Percentiles rank a stretch among this genome's conserved stretches.
Conservation (phyloP, 129 eudicot genomes). For the Logfia minima region DNA sequence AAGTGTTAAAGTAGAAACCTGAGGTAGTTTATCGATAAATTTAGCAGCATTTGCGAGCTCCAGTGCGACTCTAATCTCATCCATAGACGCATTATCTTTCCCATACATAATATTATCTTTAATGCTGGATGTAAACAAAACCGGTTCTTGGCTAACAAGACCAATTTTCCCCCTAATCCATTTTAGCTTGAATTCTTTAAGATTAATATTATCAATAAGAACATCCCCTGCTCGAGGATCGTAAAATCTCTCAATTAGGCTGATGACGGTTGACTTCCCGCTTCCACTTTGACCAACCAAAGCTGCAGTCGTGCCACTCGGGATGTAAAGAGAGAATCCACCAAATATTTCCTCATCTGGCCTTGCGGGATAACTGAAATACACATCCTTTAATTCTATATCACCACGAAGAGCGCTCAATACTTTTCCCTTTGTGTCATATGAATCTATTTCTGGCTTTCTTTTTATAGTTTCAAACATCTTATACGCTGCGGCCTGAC, state of each 20-base stretch:
- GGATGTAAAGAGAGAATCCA: conserved; percentile 50
- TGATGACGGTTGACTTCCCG: conserved; percentile 80
- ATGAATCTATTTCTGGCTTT: conserved; percentile 56
- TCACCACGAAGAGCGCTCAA: conserved; percentile 53
- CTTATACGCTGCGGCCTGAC: conserved; percentile 73
- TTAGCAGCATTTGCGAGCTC: conserved; percentile 63
- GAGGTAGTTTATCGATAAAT: conserved; percentile 66
- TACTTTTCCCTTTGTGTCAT: conserved; percentile 41
- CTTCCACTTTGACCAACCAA: conserved; percentile 92
- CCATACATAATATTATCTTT: conserved; percentile 78
- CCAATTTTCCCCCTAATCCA: conserved; percentile 79
- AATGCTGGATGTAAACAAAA: conserved; percentile 65
- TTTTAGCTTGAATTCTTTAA: conserved; percentile 56
- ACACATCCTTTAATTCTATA: conserved; percentile 63
- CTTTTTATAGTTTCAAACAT: conserved; percentile 67
- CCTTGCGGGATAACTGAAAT: conserved; percentile 70
- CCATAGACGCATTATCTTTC: conserved; percentile 50
- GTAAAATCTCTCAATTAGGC: conserved; percentile 71
- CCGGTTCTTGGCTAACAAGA: conserved; percentile 87
- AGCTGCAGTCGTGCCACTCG: conserved; percentile 68
- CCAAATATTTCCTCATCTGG: conserved; percentile 65
- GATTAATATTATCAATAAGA: conserved; percentile 56
- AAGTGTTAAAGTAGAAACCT: conserved; percentile 30
- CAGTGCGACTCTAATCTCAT: conserved; percentile 18
- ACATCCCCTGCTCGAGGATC: conserved; percentile 75